These are phyloP conservation scores for Suhomyces panamericanus DNA, from an alignment of 1,139 yeast species.

Conservation along the genomic window DNA sequence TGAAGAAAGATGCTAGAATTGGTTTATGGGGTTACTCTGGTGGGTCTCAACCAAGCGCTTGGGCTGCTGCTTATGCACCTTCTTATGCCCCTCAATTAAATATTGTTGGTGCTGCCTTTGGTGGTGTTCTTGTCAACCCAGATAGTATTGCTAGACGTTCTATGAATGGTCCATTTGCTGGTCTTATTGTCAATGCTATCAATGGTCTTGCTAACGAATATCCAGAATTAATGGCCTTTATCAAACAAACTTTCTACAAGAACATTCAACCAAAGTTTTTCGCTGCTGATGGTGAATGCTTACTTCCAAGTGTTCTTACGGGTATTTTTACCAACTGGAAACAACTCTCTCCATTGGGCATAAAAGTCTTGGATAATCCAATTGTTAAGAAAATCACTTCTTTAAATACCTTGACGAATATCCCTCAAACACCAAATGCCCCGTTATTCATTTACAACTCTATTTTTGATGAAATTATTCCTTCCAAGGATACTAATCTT, in stretches of 20 bases:
- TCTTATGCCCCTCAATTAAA: constrained; percentile 35
- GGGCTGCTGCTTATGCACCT: constrained; percentile 39
- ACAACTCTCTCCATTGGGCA: not conserved
- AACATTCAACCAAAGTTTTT: not conserved
- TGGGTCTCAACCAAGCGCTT: constrained; percentile 35
- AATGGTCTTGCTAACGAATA: constrained; percentile 30
- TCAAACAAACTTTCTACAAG: constrained; percentile 1
- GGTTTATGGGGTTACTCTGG: constrained; percentile 41
- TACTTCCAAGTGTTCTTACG: not conserved
- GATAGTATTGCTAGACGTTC: constrained; percentile 19
- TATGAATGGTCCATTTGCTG: constrained; percentile 29
- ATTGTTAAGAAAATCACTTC: constrained; percentile 1
- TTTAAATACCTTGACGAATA: constrained; percentile 1
- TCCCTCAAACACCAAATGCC: constrained; percentile 30
- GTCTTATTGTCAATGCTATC: constrained; percentile 27
- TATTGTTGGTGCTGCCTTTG: constrained; percentile 32
- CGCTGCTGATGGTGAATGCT: not conserved
- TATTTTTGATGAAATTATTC: constrained; percentile 25
- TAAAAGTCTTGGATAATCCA: not conserved
- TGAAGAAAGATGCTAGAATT: constrained; percentile 23
- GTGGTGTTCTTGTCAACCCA: constrained; percentile 33
- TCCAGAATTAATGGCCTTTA: constrained; percentile 17
- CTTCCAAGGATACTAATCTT: constrained; percentile 14
- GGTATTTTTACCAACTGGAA: not conserved
- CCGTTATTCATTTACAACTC: constrained; percentile 35